A percentile compares a stretch with the other conserved stretches of the same genome.
Conservation (phyloP, 192 early-diverging fungal genomes). For the Gamsiella multidivaricata region DNA sequence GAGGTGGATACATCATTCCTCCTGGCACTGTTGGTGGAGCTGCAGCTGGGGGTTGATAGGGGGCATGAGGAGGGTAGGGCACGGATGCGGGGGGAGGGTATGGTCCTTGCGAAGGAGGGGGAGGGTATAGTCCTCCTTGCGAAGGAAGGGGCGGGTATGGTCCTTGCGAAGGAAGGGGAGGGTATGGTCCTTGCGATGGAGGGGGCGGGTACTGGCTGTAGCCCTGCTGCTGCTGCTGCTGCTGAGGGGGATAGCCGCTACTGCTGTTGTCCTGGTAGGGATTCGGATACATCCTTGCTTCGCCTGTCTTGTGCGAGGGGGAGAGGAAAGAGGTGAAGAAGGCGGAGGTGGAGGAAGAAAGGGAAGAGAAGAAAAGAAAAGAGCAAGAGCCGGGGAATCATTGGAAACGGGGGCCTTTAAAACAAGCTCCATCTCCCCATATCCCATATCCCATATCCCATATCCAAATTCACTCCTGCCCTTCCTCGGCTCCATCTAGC, state of each 20-base stretch:
- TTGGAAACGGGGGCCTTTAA: no score
- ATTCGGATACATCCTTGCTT: conserved; percentile 37
- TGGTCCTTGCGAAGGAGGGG: not conserved
- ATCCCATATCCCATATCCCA: no score
- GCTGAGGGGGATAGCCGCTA: conserved; percentile 6
- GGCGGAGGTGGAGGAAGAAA: not conserved
- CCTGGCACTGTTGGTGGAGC: conserved; percentile 12
- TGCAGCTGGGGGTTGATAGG: conserved; percentile 5
- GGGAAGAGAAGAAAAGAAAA: not conserved
- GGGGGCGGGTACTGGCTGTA: not conserved
- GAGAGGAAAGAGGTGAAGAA: not conserved
- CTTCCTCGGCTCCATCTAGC: no score
- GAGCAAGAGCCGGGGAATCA: not conserved
- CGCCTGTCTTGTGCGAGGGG: not conserved
- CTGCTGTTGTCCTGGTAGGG: conserved; percentile 27
- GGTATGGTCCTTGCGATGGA: conserved; percentile 3
- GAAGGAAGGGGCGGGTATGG: not conserved
- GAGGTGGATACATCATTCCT: conserved; percentile 35
- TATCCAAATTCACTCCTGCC: no score
- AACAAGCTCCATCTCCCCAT: no score
- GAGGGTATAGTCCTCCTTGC: not conserved
- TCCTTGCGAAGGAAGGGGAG: conserved; percentile 2
- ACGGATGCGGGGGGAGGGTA: not conserved
- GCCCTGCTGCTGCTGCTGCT: no score
- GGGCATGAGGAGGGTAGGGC: conserved; percentile 4